Conservation (phyloP, 495 filamentous ascomycete genomes). For the Chaetomium tenue region DNA sequence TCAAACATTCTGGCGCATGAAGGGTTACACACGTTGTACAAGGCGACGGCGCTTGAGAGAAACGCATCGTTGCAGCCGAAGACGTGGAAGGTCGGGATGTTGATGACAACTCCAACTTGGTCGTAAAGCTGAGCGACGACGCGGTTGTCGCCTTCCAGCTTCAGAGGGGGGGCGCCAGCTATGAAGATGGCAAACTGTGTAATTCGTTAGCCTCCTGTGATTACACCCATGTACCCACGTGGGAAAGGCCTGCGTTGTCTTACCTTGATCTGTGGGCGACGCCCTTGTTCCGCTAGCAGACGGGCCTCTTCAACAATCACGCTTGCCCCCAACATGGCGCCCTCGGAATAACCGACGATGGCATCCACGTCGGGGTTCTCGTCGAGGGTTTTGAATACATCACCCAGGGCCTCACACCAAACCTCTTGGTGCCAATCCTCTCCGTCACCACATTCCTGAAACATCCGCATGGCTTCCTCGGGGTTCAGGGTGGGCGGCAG, state of each 20-base stretch:
- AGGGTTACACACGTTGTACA: constrained; percentile 57
- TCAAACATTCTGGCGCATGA: constrained; percentile 53
- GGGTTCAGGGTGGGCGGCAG: constrained; percentile 48
- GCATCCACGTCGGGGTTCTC: constrained; percentile 46
- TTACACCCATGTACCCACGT: not conserved
- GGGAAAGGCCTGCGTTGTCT: not conserved
- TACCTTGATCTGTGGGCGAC: constrained; percentile 48
- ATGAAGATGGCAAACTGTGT: constrained; percentile 54
- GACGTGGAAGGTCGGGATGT: constrained; percentile 56
- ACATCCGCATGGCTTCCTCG: constrained; percentile 51
- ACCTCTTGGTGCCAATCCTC: constrained; percentile 32
- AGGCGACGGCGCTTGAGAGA: constrained; percentile 49
- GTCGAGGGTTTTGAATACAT: constrained; percentile 39
- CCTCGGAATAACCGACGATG: constrained; percentile 56
- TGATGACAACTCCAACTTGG: constrained; percentile 47
- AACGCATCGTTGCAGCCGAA: constrained; percentile 58
- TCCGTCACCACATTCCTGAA: constrained; percentile 34
- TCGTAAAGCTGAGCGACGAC: constrained; percentile 44
- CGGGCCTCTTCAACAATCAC: constrained; percentile 51
- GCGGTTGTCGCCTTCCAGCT: constrained; percentile 36
- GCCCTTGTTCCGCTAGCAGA: constrained; percentile 40
- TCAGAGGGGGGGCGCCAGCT: constrained; percentile 53
- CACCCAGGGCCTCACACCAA: constrained; percentile 36
- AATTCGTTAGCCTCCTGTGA: not conserved
- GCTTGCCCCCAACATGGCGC: constrained; percentile 51